Base-by-base conservation (phyloP, 768 basidiomycete species). In the Dentipellis sp. region DNA sequence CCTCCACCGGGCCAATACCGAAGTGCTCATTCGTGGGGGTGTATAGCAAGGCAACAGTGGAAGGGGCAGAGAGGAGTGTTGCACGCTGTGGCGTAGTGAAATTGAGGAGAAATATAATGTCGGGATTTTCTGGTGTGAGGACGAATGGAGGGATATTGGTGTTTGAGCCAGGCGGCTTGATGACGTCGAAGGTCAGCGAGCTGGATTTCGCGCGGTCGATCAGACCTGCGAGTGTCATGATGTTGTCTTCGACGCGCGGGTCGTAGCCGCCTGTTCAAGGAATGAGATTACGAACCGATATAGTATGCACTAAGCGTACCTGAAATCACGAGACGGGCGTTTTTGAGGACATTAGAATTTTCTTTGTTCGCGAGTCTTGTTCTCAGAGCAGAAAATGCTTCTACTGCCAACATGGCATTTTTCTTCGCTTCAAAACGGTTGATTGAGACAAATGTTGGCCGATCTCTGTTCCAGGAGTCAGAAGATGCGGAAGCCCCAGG, bases 401-500 rank as follows among this genome's bases (percentile, higher is more conserved):
- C 71, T 6, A 98, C 74, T 0, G 94, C 97, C 2, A 99, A 75
- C 1, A 79, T 79, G 0, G 78, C 78, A 62, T 98, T 95, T 72
- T 99, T 99, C 76, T 98, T 98, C 64, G 78, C 81, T 70, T 99
- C 97, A 65, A 95, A 98, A 2, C 95, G 87, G 67, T 99, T 98
- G 37, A 98, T 73, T 4, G 94, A 91, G 0, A 97, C 65, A 3
- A 98, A 69, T 0, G 91, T 93, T 0, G 88, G 90, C 3, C 77
- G 75, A 36, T 79, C 68, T 45, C 84, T 85, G 61, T 54, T 16
- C 21, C 48, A 55, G 23, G 62, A 49, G 11, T 57, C 22, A 52
- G n/a, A 40, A 17, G 38, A n/a, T 17, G 34, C 11, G 49, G 10
- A n/a, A 10, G 55, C 23, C 34, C 47, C 17, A 35, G 29, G 9